These are phyloP conservation scores for Cercospora sp. DNA, from an alignment of 2,329 filamentous ascomycete genomes.

Conservation along the genomic window DNA sequence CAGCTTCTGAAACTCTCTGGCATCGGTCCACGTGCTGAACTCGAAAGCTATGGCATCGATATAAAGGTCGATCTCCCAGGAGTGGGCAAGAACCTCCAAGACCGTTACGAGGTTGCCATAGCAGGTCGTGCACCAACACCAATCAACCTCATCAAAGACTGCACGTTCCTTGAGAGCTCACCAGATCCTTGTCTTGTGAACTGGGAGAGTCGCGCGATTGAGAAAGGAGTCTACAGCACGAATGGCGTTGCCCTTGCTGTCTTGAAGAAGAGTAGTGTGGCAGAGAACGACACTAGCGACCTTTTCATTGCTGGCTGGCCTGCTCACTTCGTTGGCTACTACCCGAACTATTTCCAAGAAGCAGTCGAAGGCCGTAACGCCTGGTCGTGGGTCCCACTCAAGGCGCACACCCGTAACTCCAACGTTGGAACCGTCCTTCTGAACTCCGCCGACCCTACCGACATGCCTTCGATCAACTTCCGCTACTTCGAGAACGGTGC, in stretches of 20 bases:
- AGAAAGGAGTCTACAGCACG: constrained; percentile 47
- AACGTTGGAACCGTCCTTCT: constrained; percentile 59
- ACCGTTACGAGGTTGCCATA: constrained; percentile 53
- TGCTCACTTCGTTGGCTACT: constrained; percentile 56
- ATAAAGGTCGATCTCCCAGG: constrained; percentile 50
- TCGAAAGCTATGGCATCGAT: constrained; percentile 45
- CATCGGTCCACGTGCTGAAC: constrained; percentile 49
- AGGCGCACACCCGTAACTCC: constrained; percentile 66
- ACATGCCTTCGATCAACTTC: constrained; percentile 62
- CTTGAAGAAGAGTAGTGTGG: constrained; percentile 41
- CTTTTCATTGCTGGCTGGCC: constrained; percentile 56
- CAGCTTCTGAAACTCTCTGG: constrained; percentile 57
- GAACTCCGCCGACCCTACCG: constrained; percentile 61
- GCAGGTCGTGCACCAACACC: constrained; percentile 44
- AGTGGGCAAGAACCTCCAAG: constrained; percentile 49
- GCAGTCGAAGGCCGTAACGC: constrained; percentile 46
- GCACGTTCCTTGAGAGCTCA: constrained; percentile 36
- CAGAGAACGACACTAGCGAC: constrained; percentile 50
- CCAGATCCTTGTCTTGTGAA: constrained; percentile 11
- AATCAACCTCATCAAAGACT: constrained; percentile 41
- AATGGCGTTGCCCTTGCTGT: constrained; percentile 57
- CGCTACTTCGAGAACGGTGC: constrained; percentile 56
- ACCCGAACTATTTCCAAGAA: constrained; percentile 53
- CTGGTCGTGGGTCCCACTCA: constrained; percentile 57
- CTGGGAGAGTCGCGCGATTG: constrained; percentile 18